These are phyloP conservation scores for Phaeomoniella chlamydospora DNA, from an alignment of 2,329 filamentous ascomycete genomes.

Conservation along the genomic window DNA sequence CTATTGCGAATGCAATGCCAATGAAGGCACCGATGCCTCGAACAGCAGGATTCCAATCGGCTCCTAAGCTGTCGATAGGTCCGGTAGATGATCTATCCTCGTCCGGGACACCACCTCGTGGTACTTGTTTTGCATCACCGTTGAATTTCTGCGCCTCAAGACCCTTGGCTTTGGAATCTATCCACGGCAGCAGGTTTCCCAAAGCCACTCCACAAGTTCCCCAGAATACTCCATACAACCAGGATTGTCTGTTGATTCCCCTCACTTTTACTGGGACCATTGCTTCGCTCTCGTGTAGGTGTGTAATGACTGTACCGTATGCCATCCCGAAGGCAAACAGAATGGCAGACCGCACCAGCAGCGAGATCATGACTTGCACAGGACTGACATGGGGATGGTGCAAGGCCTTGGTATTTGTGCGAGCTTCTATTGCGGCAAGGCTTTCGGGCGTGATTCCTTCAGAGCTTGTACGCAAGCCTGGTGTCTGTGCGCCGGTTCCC, in stretches of 20 bases:
- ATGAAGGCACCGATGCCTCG: slow-evolving; percentile 57
- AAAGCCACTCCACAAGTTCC: slow-evolving; percentile 63
- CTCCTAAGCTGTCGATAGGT: slow-evolving; percentile 27
- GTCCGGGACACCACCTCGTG: slow-evolving; percentile 10
- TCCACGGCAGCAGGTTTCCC: slow-evolving; percentile 68
- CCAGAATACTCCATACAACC: slow-evolving; percentile 67
- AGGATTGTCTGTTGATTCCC: slow-evolving; percentile 37
- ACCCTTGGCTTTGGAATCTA: slow-evolving; percentile 62
- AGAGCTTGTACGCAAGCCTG: slow-evolving; percentile 29
- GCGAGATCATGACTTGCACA: slow-evolving; percentile 6
- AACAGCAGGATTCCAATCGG: slow-evolving; percentile 63
- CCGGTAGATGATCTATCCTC: slow-evolving; percentile 6
- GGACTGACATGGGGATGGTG: slow-evolving; percentile 8
- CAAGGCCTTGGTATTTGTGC: slow-evolving; percentile 21
- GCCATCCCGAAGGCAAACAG: slow-evolving; percentile 68
- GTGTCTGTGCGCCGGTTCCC: slow-evolving; percentile 64
- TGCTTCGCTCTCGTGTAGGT: slow-evolving; percentile 57
- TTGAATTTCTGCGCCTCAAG: slow-evolving; percentile 22
- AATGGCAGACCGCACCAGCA: slow-evolving; percentile 41
- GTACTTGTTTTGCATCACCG: slow-evolving; percentile 10
- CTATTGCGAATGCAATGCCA: slow-evolving; percentile 67
- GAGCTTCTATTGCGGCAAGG: slow-evolving; percentile 11
- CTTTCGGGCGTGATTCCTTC: slow-evolving; percentile 19
- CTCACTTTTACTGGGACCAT: slow-evolving; percentile 49
- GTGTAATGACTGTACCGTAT: slow-evolving; percentile 69